phyloP scores from a whole-genome alignment of 495 filamentous ascomycete genomes.

The Astrothelium subdiscretum region DNA sequence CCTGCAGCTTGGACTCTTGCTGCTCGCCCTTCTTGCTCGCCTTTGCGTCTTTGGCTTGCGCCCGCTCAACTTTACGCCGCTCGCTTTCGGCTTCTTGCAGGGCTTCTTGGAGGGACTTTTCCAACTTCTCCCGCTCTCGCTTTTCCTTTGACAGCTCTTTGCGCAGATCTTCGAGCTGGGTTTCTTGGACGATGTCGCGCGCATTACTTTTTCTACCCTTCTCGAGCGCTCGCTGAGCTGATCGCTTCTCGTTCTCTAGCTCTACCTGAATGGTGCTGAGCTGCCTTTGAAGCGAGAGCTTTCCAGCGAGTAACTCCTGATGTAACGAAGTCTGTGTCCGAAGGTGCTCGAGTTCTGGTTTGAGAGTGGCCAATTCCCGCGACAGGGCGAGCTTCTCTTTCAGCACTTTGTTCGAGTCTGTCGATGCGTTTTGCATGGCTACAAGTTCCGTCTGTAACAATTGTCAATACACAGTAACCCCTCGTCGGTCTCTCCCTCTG shows the following conservation, averaged over 20 bases:
- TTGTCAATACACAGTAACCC: background rate
- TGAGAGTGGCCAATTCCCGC: constrained; percentile 57
- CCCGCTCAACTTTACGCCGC: constrained; percentile 16
- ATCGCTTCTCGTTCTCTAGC: constrained; percentile 64
- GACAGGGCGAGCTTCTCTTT: constrained; percentile 65
- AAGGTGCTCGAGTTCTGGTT: constrained; percentile 69
- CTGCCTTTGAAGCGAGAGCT: constrained; percentile 62
- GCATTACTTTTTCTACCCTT: constrained; percentile 28
- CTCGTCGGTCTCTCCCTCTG: background rate
- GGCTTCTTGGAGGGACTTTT: constrained; percentile 13
- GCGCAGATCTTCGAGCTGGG: constrained; percentile 37
- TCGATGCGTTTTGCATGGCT: constrained; percentile 47
- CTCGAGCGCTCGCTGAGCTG: constrained; percentile 46
- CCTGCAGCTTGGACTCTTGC: constrained; percentile 21
- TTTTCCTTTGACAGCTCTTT: constrained; percentile 44
- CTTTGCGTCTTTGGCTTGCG: constrained; percentile 15
- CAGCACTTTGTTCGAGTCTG: constrained; percentile 57
- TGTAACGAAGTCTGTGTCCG: constrained; percentile 54
- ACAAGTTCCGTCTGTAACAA: constrained; percentile 50
- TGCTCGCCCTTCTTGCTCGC: constrained; percentile 10
- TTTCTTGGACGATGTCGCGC: constrained; percentile 22
- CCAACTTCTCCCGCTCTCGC: constrained; percentile 20
- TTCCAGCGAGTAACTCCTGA: constrained; percentile 58
- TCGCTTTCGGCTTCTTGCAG: constrained; percentile 33
- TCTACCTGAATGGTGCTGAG: constrained; percentile 65